These are phyloP conservation scores for Rhytidiadelphus loreus DNA, from an alignment of 225 moss, liverwort and hornwort genomes.

Conservation along the genomic window DNA sequence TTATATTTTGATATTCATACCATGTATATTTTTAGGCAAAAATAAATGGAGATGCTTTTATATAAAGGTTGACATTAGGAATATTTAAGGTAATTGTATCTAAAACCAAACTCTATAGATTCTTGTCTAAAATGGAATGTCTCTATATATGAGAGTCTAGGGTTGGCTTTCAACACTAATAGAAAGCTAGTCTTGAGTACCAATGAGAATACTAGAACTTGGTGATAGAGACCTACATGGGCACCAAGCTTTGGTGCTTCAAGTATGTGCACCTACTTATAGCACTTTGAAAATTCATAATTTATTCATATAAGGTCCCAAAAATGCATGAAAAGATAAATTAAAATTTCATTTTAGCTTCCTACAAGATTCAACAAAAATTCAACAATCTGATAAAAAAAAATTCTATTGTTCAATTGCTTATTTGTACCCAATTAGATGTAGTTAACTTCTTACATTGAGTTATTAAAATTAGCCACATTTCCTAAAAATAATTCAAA, in stretches of 20 bases:
- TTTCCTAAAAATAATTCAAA: too few relatives aligned
- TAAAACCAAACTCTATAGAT: not conserved
- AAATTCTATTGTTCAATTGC: too few relatives aligned
- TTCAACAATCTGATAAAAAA: too few relatives aligned
- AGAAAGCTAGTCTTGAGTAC: not conserved
- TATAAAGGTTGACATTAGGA: not conserved
- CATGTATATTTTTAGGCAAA: not conserved
- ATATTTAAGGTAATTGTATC: not conserved
- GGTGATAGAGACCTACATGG: rapidly evolving
- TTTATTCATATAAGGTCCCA: too few relatives aligned
- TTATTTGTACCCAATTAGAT: too few relatives aligned
- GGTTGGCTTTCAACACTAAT: not conserved
- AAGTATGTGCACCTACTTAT: not conserved
- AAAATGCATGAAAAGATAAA: too few relatives aligned
- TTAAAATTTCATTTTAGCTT: too few relatives aligned
- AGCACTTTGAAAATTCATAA: not conserved
- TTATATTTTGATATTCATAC: not conserved
- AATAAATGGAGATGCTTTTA: not conserved
- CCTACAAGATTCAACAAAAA: too few relatives aligned
- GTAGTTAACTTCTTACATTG: too few relatives aligned
- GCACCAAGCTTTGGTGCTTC: not conserved
- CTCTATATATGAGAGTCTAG: not conserved
- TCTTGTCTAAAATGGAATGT: not conserved
- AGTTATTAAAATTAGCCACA: too few relatives aligned
- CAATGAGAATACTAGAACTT: rapidly evolving